phyloP scores from a whole-genome alignment of 1,284 basidiomycete genomes.

The Ganoderma multipileum region DNA sequence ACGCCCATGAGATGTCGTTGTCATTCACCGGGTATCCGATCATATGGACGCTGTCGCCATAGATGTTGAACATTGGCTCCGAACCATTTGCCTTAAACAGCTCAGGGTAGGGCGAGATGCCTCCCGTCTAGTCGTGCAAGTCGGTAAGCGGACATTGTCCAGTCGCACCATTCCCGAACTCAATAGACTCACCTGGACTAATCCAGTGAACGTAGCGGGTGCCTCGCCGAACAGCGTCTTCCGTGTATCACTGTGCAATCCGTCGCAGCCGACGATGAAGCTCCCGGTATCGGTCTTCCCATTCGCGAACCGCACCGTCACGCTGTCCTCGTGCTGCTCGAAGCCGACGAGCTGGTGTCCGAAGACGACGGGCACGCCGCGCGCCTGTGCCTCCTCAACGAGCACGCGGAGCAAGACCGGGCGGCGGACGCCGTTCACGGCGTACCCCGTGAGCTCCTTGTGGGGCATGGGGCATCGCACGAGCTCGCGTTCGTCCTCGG shows the following conservation, averaged over 20 bases:
- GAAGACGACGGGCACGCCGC: too few relatives aligned
- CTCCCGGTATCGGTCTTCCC: slow-evolving; percentile 46
- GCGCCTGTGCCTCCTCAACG: slow-evolving; percentile 42
- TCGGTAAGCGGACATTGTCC: background rate
- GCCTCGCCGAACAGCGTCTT: slow-evolving; percentile 49
- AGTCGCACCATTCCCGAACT: background rate
- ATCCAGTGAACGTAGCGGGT: slow-evolving; percentile 46
- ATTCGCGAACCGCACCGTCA: slow-evolving; percentile 46
- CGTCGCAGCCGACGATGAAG: slow-evolving; percentile 55
- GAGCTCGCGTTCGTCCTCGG: too few relatives aligned
- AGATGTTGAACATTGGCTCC: slow-evolving; percentile 43
- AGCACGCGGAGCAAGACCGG: slow-evolving; percentile 42
- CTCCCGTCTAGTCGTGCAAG: slow-evolving; percentile 40
- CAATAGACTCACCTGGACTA: slow-evolving; percentile 44
- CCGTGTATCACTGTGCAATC: slow-evolving; percentile 52
- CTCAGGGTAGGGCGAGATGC: slow-evolving; percentile 42
- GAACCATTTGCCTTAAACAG: slow-evolving; percentile 19
- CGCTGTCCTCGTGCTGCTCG: slow-evolving; percentile 35
- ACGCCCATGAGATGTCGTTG: slow-evolving; percentile 49
- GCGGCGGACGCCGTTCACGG: slow-evolving; percentile 23
- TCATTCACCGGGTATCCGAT: slow-evolving; percentile 47
- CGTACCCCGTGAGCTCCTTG: too few relatives aligned
- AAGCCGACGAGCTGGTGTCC: too few relatives aligned
- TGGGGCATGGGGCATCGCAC: too few relatives aligned
- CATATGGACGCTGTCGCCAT: slow-evolving; percentile 47